A percentile compares a stretch with the other conserved stretches of the same genome.
Evolutionary conservation across 192 early-diverging fungal genomes (phyloP).

Genomic region (Physocladia obscura): DNA sequence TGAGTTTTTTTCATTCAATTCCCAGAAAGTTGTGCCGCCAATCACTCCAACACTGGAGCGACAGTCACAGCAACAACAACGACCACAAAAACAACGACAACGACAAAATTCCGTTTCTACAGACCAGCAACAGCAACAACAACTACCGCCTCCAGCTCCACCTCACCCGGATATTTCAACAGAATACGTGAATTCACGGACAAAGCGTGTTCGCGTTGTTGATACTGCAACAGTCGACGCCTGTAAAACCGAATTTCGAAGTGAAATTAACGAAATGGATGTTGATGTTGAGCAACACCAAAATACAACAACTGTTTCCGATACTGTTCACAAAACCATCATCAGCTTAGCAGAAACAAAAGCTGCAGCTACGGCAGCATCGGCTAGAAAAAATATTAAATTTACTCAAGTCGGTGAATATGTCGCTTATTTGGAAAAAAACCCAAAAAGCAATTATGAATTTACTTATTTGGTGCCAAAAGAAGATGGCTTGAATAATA

Average conservation of each 20-base stretch:
- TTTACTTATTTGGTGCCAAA: constrained; percentile 42
- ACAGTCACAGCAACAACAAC: no score
- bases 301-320: background rate
- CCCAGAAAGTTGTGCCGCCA: constrained; percentile 8
- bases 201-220: constrained; percentile 10
- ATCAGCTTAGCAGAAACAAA: no score
- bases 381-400: no score
- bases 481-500: constrained; percentile 23
- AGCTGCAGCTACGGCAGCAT: no score
- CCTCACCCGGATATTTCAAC: no score
- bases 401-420: constrained; percentile 31
- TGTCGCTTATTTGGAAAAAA: constrained; percentile 29
- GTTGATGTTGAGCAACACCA: background rate
- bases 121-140: no score
- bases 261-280: background rate
- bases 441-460: constrained; percentile 38
- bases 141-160: no score
- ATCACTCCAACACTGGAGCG: background rate
- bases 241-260: no score
- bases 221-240: no score
- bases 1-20: background rate
- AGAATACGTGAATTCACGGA: background rate
- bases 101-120: no score
- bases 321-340: no score
- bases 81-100: no score